A percentile compares a stretch with the other conserved stretches of the same genome.
These are phyloP conservation scores for Nemophila menziesii DNA, from an alignment of 257 asterid genomes.

Conservation along the genomic window DNA sequence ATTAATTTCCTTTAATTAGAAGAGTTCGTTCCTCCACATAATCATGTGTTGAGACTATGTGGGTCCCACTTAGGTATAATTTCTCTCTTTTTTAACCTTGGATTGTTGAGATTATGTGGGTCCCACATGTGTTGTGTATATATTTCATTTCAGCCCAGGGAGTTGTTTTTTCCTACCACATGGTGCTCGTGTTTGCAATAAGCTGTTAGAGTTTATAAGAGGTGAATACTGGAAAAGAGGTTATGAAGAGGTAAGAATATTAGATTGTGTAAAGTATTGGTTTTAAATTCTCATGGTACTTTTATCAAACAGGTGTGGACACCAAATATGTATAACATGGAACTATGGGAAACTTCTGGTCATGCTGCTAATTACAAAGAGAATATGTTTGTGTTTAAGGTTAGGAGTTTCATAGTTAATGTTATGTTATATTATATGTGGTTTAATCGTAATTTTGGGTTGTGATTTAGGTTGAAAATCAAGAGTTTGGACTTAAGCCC, in stretches of 20 bases:
- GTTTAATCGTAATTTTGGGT: not conserved
- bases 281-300: not conserved
- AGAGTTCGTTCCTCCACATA: too few relatives aligned
- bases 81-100: constrained; percentile 4
- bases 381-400: constrained; percentile 96
- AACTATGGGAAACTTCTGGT: constrained; percentile 98
- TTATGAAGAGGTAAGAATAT: constrained; percentile 64
- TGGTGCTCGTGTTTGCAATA: constrained; percentile 90
- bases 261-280: constrained; percentile 9
- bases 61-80: constrained; percentile 71
- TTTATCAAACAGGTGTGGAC: constrained; percentile 59
- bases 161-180: constrained; percentile 96
- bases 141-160: constrained; percentile 93
- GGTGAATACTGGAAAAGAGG: constrained; percentile 89
- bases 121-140: constrained; percentile 10
- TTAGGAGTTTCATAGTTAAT: constrained; percentile 9
- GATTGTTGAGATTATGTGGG: constrained; percentile 6
- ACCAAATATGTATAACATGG: constrained; percentile 95
- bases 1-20: too few relatives aligned
- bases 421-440: constrained; percentile 1
- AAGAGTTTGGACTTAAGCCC: constrained; percentile 96
- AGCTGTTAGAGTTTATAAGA: constrained; percentile 64
- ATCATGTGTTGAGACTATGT: too few relatives aligned
- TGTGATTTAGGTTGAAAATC: constrained; percentile 73
- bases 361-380: constrained; percentile 99